A percentile compares a stretch with the other conserved stretches of the same genome.
These are phyloP conservation scores for Torulaspora franciscae DNA, from an alignment of 805 yeast species.

Conservation along the genomic window DNA sequence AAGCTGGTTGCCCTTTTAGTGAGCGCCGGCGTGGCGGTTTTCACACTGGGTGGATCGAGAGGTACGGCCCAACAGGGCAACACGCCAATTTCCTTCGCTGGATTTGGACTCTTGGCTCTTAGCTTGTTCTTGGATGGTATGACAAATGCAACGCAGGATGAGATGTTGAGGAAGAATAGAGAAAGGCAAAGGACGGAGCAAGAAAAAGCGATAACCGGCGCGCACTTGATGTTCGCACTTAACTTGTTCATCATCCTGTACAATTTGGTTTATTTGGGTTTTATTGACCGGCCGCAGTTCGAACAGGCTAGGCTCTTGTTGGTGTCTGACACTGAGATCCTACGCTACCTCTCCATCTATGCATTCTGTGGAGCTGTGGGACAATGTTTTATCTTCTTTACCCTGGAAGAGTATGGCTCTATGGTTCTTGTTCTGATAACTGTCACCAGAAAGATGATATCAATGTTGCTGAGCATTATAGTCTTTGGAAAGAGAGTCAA, in stretches of 20 bases:
- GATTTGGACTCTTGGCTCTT: conserved; percentile 51
- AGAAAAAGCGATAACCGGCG: conserved; percentile 60
- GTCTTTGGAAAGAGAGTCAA: conserved; percentile 76
- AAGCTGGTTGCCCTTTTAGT: conserved; percentile 73
- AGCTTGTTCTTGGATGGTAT: conserved; percentile 84
- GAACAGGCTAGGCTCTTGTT: conserved; percentile 38
- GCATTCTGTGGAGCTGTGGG: conserved; percentile 84
- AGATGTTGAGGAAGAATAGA: conserved; percentile 49
- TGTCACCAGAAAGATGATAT: conserved; percentile 92
- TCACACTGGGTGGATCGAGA: conserved; percentile 54
- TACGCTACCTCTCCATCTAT: conserved; percentile 58
- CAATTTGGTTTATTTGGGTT: conserved; percentile 45
- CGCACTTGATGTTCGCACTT: conserved; percentile 77
- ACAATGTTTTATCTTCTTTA: conserved; percentile 85
- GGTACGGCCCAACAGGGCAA: conserved; percentile 19
- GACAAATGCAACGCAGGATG: conserved; percentile 91
- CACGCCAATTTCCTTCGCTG: conserved; percentile 45
- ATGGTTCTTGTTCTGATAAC: conserved; percentile 85
- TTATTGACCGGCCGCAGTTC: conserved; percentile 26
- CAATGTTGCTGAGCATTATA: conserved; percentile 85
- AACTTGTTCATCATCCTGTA: conserved; percentile 44
- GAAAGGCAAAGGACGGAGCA: conserved; percentile 1
- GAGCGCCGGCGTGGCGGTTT: conserved; percentile 75
- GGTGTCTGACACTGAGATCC: conserved; percentile 43
- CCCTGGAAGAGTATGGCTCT: conserved; percentile 81